These are phyloP conservation scores for Hypoxylon perforatum DNA, from an alignment of 495 filamentous ascomycete species.

Conservation along the genomic window DNA sequence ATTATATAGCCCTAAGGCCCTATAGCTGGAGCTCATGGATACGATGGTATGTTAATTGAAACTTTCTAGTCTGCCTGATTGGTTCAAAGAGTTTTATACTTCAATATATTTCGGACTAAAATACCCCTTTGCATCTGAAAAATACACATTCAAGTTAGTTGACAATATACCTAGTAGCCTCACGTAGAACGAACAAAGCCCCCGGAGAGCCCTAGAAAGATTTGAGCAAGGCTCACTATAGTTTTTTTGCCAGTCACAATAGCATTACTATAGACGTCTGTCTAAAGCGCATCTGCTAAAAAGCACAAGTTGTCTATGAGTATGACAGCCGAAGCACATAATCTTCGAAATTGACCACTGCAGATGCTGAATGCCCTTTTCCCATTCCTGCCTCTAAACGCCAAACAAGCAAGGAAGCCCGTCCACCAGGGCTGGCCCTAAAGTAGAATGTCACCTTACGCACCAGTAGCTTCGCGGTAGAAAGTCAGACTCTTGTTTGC, in stretches of 20 bases:
- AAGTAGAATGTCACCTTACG: conserved; percentile 47
- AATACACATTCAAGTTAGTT: too few relatives aligned
- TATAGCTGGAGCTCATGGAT: too few relatives aligned
- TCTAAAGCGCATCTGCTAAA: background rate
- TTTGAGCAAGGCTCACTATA: too few relatives aligned
- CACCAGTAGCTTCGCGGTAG: conserved; percentile 90
- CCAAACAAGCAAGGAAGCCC: conserved; percentile 20
- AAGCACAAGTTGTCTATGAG: background rate
- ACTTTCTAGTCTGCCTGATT: too few relatives aligned
- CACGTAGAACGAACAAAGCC: too few relatives aligned
- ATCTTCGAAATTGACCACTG: background rate
- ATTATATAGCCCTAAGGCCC: too few relatives aligned
- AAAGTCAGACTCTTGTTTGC: conserved; percentile 83
- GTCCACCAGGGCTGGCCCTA: background rate
- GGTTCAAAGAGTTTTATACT: too few relatives aligned
- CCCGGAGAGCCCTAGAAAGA: too few relatives aligned
- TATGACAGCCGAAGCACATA: conserved; percentile 12
- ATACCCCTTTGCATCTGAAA: too few relatives aligned
- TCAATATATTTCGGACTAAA: too few relatives aligned
- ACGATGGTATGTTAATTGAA: too few relatives aligned
- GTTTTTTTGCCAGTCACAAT: background rate
- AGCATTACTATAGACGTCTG: background rate
- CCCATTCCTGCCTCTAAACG: conserved; percentile 40
- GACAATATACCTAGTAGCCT: too few relatives aligned
- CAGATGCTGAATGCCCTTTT: conserved; percentile 31